Evolutionary conservation across 768 basidiomycete genomes (phyloP).

Genomic region (Rhodotorula toruloides): DNA sequence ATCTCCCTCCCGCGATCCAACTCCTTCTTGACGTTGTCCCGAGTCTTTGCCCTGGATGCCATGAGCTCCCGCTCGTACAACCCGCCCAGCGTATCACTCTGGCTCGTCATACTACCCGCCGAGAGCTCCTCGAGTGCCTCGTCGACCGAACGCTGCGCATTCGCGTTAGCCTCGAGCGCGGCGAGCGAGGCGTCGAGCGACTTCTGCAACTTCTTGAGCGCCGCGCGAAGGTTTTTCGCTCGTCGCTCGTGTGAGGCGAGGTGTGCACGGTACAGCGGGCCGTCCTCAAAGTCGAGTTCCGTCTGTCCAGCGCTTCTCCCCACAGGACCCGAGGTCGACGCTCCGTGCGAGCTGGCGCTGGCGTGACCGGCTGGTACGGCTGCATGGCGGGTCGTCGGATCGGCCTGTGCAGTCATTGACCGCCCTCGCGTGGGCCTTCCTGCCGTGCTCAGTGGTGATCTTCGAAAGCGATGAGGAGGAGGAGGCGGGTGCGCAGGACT

Average conservation of each 20-base stretch:
- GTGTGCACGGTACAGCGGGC: constrained; percentile 35
- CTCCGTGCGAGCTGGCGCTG: too few species aligned
- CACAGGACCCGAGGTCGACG: too few species aligned
- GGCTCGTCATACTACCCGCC: neutral
- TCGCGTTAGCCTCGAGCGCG: constrained; percentile 5
- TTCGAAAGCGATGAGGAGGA: too few species aligned
- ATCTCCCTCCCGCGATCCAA: constrained; percentile 22
- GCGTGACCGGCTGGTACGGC: too few species aligned
- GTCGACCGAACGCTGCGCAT: constrained; percentile 30
- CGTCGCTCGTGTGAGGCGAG: constrained; percentile 33
- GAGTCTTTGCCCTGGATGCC: constrained; percentile 3
- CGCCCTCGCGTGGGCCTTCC: too few species aligned
- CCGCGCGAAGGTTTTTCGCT: constrained; percentile 11
- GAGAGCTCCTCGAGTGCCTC: constrained; percentile 30
- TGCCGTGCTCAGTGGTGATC: too few species aligned
- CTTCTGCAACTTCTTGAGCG: constrained; percentile 32
- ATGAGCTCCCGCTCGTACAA: constrained; percentile 14
- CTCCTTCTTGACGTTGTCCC: constrained; percentile 2
- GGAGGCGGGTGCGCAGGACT: too few species aligned
- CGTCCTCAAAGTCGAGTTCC: constrained; percentile 30
- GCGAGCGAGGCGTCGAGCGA: constrained; percentile 6
- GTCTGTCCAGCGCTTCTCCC: neutral
- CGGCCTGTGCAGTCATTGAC: too few species aligned
- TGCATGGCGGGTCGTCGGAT: too few species aligned
- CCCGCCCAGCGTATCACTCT: constrained; percentile 21